Base-by-base conservation (phyloP, 2,329 filamentous ascomycete species). In the Ophiostoma perfectum region DNA sequence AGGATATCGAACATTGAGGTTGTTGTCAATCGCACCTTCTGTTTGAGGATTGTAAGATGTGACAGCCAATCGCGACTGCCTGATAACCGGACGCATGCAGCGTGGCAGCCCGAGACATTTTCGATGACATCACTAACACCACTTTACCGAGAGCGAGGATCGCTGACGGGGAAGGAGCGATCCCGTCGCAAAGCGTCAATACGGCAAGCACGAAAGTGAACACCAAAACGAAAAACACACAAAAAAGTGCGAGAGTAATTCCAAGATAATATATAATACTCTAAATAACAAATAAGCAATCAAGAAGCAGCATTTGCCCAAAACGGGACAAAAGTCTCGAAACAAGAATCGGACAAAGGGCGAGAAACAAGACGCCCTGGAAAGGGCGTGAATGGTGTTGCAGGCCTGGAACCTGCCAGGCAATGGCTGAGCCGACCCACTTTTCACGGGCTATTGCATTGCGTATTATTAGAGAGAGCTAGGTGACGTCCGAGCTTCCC, bases 401-500 rank as follows among this genome's bases (percentile, higher is more conserved):
- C 12, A 18, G 49, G 49, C 49, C n/a, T 52, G 27, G 49, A 55
- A 52, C 47, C 47, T 3, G 9, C n/a, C n/a, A 55, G 49, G n/a
- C 14, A 27, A 47, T n/a, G 49, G 18, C 18, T 55, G 49, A 55
- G 49, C 8, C 41, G 64, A 49, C 44, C 64, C 64, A 27, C 45
- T 36, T 65, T 38, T 41, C 16, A 38, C 18, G 39, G 42, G n/a
- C 39, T n/a, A 64, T 36, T 38, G 36, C 58, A 41, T 14, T 39
- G 38, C 41, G 58, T 3, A 55, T 12, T 2, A 55, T 55, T 55
- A 12, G 45, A 14, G 45, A 47, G 47, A 55, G 49, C 49, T 55
- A 55, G 49, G 49, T 55, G 49, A 55, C 49, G 49, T 55, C 49
- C 49, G 49, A 55, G 49, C 49, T 55, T 55, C 49, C 49, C 18